These are phyloP conservation scores for Aurantiochytrium sp. DNA, from an alignment of 108 stramenopile species.

Conservation along the genomic window DNA sequence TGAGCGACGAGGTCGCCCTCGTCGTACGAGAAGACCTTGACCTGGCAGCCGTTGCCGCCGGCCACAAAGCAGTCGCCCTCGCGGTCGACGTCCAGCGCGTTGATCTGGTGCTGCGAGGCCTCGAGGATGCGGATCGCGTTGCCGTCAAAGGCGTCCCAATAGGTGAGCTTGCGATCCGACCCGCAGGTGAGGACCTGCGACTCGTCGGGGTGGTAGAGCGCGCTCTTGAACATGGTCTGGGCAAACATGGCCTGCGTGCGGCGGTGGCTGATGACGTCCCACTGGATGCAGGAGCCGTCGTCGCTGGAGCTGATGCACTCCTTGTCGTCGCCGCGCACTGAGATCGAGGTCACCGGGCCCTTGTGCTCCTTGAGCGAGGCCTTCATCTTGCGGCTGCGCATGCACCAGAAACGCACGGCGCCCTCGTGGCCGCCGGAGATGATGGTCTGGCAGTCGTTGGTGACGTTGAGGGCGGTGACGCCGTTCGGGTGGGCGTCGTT, in stretches of 20 bases:
- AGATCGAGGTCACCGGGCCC: constrained; percentile 66
- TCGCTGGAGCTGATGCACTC: constrained; percentile 71
- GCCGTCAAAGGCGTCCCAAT: constrained; percentile 81
- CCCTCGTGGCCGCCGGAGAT: constrained; percentile 76
- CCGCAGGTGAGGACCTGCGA: constrained; percentile 77
- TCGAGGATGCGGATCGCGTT: constrained; percentile 72
- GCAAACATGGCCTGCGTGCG: constrained; percentile 75
- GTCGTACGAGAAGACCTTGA: constrained; percentile 79
- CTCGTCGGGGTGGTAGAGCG: constrained; percentile 78
- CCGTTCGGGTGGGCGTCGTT: constrained; percentile 67
- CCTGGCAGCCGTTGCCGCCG: constrained; percentile 69
- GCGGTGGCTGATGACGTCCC: constrained; percentile 65
- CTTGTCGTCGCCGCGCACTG: constrained; percentile 55
- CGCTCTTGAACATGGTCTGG: constrained; percentile 66
- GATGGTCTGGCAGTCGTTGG: constrained; percentile 49
- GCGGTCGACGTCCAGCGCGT: constrained; percentile 65
- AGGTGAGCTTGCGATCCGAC: constrained; percentile 73
- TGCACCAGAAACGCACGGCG: constrained; percentile 73
- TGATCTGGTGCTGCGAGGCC: constrained; percentile 55
- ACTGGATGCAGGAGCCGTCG: constrained; percentile 80
- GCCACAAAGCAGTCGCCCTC: constrained; percentile 66
- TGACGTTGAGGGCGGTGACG: constrained; percentile 68
- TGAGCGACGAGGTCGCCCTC: constrained; percentile 61
- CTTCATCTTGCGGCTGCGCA: constrained; percentile 68
- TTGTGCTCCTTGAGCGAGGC: constrained; percentile 81